Base-by-base conservation (phyloP, 2,329 filamentous ascomycete species). In the Capronia epimyces region DNA sequence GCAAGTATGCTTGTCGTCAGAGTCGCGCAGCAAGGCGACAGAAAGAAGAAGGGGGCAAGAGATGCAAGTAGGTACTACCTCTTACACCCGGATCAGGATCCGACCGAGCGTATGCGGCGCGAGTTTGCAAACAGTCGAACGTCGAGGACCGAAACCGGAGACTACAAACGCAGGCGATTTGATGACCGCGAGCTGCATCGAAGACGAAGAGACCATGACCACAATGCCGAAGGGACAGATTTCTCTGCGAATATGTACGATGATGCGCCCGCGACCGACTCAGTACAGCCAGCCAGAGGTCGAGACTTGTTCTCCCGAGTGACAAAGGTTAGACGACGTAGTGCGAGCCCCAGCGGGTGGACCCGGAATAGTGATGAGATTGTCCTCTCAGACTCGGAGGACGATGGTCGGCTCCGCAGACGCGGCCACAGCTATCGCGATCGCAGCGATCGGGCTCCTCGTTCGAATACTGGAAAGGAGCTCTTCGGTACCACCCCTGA, bases 11-110 rank as follows among this genome's bases (percentile, higher is more conserved):
- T 98, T 3, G 78, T 82, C 52, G 75, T 96, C 36, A 82, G 93
- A 43, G 78, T 87, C 54, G 85, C 90, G 0, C 78, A 89, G 4
- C 74, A 77, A 21, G 77, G 81, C 18, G 93, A 98, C 70, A 84
- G 78, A 65, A 98, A 98, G 70, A 79, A 82, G 62, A 79, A 75
- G 37, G 84, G 87, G 34, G 91, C 93, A 1, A 81, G 88, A 9
- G 79, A 85, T 44, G 79, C 86, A 55, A 97, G 91, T 69, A 80
- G 88, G 10, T 97, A 94, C 72, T 98, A 98, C 66, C 81, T 96
- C 29, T 78, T 93, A 63, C 87, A 97, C 62, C 91, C 91, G 1
- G 87, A 95, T 61, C 82, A 89, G 65, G 90, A 95, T 63, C 89
- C 86, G 2, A 83, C 84, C 60, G 89, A 87, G 70, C 79, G 81